phyloP scores from a whole-genome alignment of 2,329 filamentous ascomycete species.

The Mycosphaerella sp. region DNA sequence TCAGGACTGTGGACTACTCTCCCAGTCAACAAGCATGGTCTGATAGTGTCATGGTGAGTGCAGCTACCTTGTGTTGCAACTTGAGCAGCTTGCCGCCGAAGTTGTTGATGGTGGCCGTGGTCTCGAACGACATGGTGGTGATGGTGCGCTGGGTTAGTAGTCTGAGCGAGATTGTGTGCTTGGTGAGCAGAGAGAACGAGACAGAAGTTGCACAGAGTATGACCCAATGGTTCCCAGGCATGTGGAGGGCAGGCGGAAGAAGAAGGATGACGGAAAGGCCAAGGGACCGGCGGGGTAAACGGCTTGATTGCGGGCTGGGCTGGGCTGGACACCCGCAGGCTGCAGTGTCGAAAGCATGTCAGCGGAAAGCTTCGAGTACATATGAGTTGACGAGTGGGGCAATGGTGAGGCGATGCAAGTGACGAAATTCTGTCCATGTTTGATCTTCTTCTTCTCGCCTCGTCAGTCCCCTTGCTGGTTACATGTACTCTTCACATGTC shows the following conservation, averaged over 20 bases:
- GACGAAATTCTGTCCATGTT: neutral
- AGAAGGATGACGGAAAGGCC: neutral
- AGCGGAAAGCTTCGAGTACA: too few relatives aligned
- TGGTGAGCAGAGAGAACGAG: neutral
- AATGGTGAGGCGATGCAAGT: neutral
- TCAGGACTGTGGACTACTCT: slow-evolving; percentile 61
- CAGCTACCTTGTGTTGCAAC: slow-evolving; percentile 61
- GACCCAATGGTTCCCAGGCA: neutral
- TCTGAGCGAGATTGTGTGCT: neutral
- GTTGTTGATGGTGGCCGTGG: slow-evolving; percentile 78
- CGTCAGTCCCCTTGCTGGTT: neutral
- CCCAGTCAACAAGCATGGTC: neutral
- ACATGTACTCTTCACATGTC: neutral
- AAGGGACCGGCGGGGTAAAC: neutral
- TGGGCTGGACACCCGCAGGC: neutral
- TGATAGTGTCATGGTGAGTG: neutral
- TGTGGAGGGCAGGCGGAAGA: neutral
- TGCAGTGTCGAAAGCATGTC: too few relatives aligned
- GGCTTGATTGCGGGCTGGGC: neutral
- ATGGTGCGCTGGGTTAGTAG: neutral
- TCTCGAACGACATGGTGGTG: slow-evolving; percentile 71
- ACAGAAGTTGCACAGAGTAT: neutral
- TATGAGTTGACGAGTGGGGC: too few relatives aligned
- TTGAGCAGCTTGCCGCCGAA: slow-evolving; percentile 95
- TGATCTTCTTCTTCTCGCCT: neutral